Base-by-base conservation (phyloP, 441 rosid genomes). In the Brassica balearica region DNA sequence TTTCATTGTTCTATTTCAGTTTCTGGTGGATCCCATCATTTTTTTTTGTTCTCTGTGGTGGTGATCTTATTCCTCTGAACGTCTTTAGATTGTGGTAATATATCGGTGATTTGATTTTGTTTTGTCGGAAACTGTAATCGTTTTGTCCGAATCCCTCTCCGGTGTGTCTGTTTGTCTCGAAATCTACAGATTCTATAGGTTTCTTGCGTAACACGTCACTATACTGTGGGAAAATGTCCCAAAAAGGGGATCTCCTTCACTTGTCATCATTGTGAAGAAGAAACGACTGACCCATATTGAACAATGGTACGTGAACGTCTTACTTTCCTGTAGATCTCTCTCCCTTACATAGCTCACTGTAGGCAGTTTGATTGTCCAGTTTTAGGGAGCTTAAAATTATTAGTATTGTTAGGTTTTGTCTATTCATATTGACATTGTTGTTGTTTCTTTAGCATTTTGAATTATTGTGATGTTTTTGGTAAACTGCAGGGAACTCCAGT, bases 401-500 rank as follows among this genome's bases (percentile, higher is more conserved):
- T 59, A 29, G 34, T 29, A 27, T 27, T 27, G 29, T 9, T 56
- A 56, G 22, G 8, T 25, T 27, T 27, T 62, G 69, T 20, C 11
- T 6, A 7, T 72, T 46, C 23, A 8, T 56, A 19, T 8, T 19
- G 5, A 19, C 23, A 56, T 56, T 15, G 61, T 56, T 56, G 5
- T 56, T 56, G 61, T 56, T 8, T 4, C 12, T 56, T 56, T 17
- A 56, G 11, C 23, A 55, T 17, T 17, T 55, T 55, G 4, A 1
- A 19, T 58, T 60, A 60, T 23, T 12, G 29, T 60, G 15, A 23
- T 60, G 64, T 27, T 55, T 56, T 48, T 48, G 17, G 41, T 72
- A n/a, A 59, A 67, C 6, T 82, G 83, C 89, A 93, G 98, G 97
- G 88, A 81, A 89, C 95, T 82, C 85, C 89, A 2, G 97, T 91